A percentile compares a stretch with the other conserved stretches of the same genome.
Evolutionary conservation across 306 rosid species (phyloP).

Genomic region (Sicyos edulis): DNA sequence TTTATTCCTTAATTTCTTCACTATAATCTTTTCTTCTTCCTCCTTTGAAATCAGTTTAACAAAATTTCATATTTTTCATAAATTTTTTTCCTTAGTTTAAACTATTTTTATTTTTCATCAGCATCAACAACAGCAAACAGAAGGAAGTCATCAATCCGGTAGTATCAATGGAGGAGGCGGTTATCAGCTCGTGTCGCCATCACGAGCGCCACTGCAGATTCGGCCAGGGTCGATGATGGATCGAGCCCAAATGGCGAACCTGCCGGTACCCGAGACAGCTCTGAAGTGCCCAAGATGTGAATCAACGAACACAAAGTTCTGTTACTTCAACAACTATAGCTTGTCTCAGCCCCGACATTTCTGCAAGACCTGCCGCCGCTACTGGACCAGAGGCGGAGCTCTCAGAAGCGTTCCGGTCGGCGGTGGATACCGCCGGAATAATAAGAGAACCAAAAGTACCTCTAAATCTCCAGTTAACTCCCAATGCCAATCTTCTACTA

Average conservation of each 20-base stretch:
- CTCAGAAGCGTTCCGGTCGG: slow-evolving; percentile 78
- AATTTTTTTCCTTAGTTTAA: background rate
- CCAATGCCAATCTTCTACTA: slow-evolving; percentile 34
- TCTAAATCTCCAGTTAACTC: slow-evolving; percentile 62
- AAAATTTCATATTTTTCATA: background rate
- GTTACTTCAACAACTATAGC: slow-evolving; percentile 91
- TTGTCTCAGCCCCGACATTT: slow-evolving; percentile 94
- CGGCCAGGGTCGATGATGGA: slow-evolving; percentile 76
- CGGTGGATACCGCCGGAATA: slow-evolving; percentile 84
- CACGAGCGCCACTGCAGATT: slow-evolving; percentile 26
- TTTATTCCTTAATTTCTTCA: slow-evolving; percentile 28
- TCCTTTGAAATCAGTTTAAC: background rate
- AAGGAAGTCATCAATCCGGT: background rate
- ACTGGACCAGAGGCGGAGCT: slow-evolving; percentile 87
- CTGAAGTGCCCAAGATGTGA: slow-evolving; percentile 86
- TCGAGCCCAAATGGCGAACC: slow-evolving; percentile 78
- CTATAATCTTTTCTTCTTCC: background rate
- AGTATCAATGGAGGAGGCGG: background rate
- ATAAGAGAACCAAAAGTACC: slow-evolving; percentile 40
- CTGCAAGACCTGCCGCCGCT: slow-evolving; percentile 84
- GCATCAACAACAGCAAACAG: slow-evolving; percentile 26
- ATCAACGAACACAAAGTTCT: slow-evolving; percentile 82
- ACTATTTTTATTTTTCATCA: slow-evolving; percentile 15
- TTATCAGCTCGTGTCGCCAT: slow-evolving; percentile 40
- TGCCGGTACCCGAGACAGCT: slow-evolving; percentile 58